Evolutionary conservation across 306 rosid species (phyloP).

Genomic region (Trichosanthes cucumerina): DNA sequence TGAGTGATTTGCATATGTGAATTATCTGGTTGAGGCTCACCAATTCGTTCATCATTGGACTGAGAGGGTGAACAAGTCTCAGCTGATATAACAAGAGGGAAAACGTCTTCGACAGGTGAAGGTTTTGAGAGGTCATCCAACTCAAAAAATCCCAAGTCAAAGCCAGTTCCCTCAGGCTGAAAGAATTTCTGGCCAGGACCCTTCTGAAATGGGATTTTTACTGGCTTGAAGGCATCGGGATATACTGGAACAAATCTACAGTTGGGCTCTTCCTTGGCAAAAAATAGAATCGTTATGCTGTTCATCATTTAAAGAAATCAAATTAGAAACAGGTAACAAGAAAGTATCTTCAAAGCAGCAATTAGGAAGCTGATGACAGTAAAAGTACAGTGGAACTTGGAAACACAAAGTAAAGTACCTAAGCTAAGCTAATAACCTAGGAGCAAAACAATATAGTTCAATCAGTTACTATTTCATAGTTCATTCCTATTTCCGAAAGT

Average conservation of each 20-base stretch:
- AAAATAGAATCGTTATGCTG: slow-evolving; percentile 73
- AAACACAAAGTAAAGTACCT: neutral
- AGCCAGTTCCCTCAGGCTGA: slow-evolving; percentile 82
- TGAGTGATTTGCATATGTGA: slow-evolving; percentile 69
- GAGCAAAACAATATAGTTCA: neutral
- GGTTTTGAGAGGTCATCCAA: slow-evolving; percentile 85
- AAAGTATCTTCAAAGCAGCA: neutral
- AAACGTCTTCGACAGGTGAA: slow-evolving; percentile 59
- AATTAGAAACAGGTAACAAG: slow-evolving; percentile 1
- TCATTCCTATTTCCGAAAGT: neutral
- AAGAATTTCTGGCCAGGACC: slow-evolving; percentile 65
- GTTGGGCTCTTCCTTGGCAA: slow-evolving; percentile 77
- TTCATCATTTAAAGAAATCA: slow-evolving; percentile 17
- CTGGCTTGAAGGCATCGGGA: slow-evolving; percentile 57
- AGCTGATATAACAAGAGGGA: slow-evolving; percentile 78
- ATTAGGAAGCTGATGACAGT: neutral
- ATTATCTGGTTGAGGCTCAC: slow-evolving; percentile 26
- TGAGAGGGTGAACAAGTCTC: slow-evolving; percentile 35
- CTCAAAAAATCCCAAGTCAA: slow-evolving; percentile 75
- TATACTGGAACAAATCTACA: slow-evolving; percentile 55
- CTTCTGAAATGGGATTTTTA: slow-evolving; percentile 64
- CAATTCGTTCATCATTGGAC: slow-evolving; percentile 25
- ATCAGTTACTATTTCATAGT: neutral
- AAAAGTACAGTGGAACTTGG: neutral
- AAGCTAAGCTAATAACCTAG: neutral